phyloP scores from a whole-genome alignment of 805 yeast genomes.

The Candida golubevii region DNA sequence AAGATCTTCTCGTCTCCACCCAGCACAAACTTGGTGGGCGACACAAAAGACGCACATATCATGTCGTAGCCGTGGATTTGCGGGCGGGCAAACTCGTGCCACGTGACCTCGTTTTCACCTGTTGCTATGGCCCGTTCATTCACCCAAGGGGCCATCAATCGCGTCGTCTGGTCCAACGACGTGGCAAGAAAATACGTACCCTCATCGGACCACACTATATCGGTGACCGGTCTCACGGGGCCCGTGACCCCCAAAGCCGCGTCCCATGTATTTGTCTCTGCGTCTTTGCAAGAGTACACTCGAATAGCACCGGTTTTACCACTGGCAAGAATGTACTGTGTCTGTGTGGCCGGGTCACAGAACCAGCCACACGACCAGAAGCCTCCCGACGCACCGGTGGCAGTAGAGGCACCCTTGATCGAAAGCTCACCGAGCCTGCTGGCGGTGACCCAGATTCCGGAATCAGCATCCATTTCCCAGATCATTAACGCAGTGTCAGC shows the following conservation, averaged over 20 bases:
- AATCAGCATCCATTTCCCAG: conserved; percentile 83
- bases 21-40: conserved; percentile 66
- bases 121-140: conserved; percentile 16
- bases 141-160: conserved; percentile 69
- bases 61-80: conserved; percentile 98
- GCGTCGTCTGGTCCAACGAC: conserved; percentile 89
- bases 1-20: conserved; percentile 95
- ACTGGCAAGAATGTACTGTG: conserved; percentile 60
- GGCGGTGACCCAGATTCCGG: conserved; percentile 87
- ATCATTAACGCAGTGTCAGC: conserved; percentile 92
- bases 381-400: conserved; percentile 87
- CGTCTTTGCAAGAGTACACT: conserved; percentile 49
- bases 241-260: conserved; percentile 68
- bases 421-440: conserved; percentile 86
- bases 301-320: conserved; percentile 95
- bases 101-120: conserved; percentile 31
- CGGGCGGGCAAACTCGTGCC: conserved; percentile 95
- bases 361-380: conserved; percentile 72
- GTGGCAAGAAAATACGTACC: conserved; percentile 72
- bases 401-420: conserved; percentile 95
- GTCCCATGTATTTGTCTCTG: conserved; percentile 26
- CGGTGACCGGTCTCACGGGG: conserved; percentile 69
- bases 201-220: conserved; percentile 64
- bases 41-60: conserved; percentile 68
- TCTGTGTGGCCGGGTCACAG: conserved; percentile 20